Evolutionary conservation across 495 filamentous ascomycete species (phyloP), one percentile per base, ranked within the genome.

Genomic region (Aspergillus sclerotiicarbonarius): DNA sequence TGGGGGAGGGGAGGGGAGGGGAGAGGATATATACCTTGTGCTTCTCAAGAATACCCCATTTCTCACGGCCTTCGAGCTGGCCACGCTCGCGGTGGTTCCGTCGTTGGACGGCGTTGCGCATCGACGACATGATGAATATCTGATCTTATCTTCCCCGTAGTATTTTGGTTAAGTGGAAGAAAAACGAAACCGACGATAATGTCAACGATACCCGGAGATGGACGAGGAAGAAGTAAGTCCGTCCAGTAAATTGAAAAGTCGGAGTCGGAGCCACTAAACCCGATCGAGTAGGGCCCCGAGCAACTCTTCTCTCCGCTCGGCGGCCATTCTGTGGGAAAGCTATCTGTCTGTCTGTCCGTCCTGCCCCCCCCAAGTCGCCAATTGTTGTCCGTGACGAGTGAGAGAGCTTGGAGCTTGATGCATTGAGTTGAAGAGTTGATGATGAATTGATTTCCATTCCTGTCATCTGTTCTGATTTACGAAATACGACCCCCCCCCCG

Each of bases 21-120:
- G 29, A 21, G 30, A 44, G 18, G n/a, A 41, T 8, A 25, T 8
- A 25, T 60, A 88, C 87, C 76, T 92, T 93, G 79, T 90, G 89
- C 76, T 96, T 95, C 68, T 95, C 91, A 53, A 95, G 83, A 16
- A 96, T 78, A 57, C 91, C 91, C 80, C 85, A 90, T 82, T 89
- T 89, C 61, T 84, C 75, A 33, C 94, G 90, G 67, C 90, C 89
- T 60, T 82, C 65, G 35, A 92, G 89, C 70, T 98, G 94, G 31
- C 89, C 88, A 64, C 94, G 88, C 78, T 98, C 94, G 63, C 84
- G 80, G 76, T 97, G 93, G 66, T 88, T 82, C 62, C 86, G 86
- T 61, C 82, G 75, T 58, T 90, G 84, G 51, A 91, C 85, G 72
- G 89, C 86, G 70, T 94, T 94, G 58, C 90, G 80, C 74, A 92